Base-by-base conservation (phyloP, 805 yeast genomes). In the Brettanomyces bruxellensis region DNA sequence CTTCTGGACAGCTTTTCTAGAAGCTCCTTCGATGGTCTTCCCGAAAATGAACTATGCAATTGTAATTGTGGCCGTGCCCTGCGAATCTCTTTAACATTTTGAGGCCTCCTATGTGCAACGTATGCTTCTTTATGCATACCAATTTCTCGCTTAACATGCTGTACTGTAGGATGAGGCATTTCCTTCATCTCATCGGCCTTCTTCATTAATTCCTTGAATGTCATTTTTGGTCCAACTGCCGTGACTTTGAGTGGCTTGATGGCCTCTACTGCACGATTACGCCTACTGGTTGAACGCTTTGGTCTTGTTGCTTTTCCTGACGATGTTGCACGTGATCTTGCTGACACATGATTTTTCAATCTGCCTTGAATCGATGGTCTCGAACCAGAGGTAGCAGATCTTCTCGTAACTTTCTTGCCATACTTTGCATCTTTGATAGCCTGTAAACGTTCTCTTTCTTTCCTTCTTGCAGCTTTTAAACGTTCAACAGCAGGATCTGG, bases 401-500 rank as follows among this genome's bases (percentile, higher is more conserved):
- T 49, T 56, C 34, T 54, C 55, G 47, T 69, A 68, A 32, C 57
- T 55, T 41, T 41, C 32, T 11, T 40, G 8, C 42, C 42, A 30
- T 3, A 12, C 28, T 28, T 40, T n/a, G 34, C 34, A 38, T 12
- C 25, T 34, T 40, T 40, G 8, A 28, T 28, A 42, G 67, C 68
- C 45, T 67, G 61, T 2, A 50, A 25, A 39, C 67, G 67, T 35
- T 75, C 75, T 37, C 65, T 69, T 51, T 84, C 88, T 38, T 69
- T 62, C 49, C 78, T 67, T 57, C 91, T 67, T 3, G 81, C 77
- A 48, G 82, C 89, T 52, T 84, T 84, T 36, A 84, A 64, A 47
- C 83, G 62, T 35, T 77, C 78, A 7, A 84, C 86, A 4, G 87
- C 87, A 0, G 90, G 88, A 57, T 84, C 91, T 4, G 73, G 68